Base-by-base conservation (phyloP, 2,329 filamentous ascomycete genomes). In the Colletotrichum filicis region DNA sequence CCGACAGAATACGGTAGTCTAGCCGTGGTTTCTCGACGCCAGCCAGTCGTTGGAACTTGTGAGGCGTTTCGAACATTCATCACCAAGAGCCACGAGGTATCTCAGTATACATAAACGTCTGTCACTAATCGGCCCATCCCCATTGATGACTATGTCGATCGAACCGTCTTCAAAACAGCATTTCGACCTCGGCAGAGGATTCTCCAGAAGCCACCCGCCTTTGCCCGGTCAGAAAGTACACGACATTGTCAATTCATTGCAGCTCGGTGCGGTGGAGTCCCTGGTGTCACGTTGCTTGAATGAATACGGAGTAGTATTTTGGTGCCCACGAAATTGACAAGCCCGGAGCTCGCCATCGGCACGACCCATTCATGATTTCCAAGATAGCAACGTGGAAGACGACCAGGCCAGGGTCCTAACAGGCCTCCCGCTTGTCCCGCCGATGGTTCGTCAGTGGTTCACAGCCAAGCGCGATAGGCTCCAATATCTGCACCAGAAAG, bases 401-500 rank as follows among this genome's bases (percentile, higher is more conserved):
- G 32, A 63, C 24, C 19, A 52, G 30, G 37, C 63, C 52, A 60
- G 71, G 66, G 68, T 64, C 63, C n/a, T 30, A 24, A 35, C 66
- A 68, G 73, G 64, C 72, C 71, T 70, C 66, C 61, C 55, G 57
- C 37, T 55, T 66, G 57, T 74, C 65, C 66, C 62, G 62, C 35
- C 22, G 24, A 57, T 58, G 42, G 57, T 62, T 64, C 28, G 35
- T 58, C 53, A 74, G 53, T 35, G 26, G 32, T 56, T 74, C 58
- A 24, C 59, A 30, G 73, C 71, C 71, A 71, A 74, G 71, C 66
- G 62, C 35, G 32, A 69, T 73, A 66, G 61, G 70, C 66, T 28
- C 66, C 66, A 59, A 71, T 64, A 49, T 60, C 57, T 70, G 52
- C 30, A 53, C 57, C 71, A 65, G 58, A 61, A 64, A 55, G 42